Base-by-base conservation (phyloP, 495 filamentous ascomycete genomes). In the Tuber microsphaerosporum region DNA sequence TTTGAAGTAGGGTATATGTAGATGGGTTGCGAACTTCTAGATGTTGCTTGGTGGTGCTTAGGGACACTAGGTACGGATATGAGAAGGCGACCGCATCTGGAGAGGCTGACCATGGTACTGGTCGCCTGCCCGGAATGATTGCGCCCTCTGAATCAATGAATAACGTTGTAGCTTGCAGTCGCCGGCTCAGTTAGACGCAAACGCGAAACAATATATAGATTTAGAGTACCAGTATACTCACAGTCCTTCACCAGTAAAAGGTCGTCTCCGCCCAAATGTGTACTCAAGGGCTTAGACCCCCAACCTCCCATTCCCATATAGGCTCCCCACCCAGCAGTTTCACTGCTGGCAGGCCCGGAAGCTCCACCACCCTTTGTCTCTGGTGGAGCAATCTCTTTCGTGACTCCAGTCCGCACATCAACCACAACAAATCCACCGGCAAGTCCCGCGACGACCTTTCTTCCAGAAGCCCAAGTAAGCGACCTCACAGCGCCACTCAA, bases 1-100 rank as follows among this genome's bases (percentile, higher is more conserved):
- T 92, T 84, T 99, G 95, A 9, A 98, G 86, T 17, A 98, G 84
- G 46, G 90, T 94, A 61, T 97, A 82, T 0, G 94, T 97, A 71
- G 97, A 92, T 0, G 95, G 96, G 80, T 98, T 99, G 22, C 95
- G 88, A 8, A 98, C 90, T 81, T 98, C 96, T 41, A 99, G 84
- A 14, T 90, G 89, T 2, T 97, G 96, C 84, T 95, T 96, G 3
- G 91, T 87, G 41, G 91, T 86, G 81, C 97, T 94, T 6, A 99
- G 86, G 3, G 94, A 92, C 51, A 99, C 85, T 61, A 99, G 87
- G 81, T 97, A 99, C 0, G 95, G 95, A 81, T 99, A 97, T 65
- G 93, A 96, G 81, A 97, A 98, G 61, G 94, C 96, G 72, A 99
- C 89, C 69, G 91, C 89, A 76, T 97, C 94, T 2, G 95, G 96